Evolutionary conservation across 257 asterid species (phyloP), one percentile per base, ranked within the genome.

Genomic region (Mitragyna speciosa): DNA sequence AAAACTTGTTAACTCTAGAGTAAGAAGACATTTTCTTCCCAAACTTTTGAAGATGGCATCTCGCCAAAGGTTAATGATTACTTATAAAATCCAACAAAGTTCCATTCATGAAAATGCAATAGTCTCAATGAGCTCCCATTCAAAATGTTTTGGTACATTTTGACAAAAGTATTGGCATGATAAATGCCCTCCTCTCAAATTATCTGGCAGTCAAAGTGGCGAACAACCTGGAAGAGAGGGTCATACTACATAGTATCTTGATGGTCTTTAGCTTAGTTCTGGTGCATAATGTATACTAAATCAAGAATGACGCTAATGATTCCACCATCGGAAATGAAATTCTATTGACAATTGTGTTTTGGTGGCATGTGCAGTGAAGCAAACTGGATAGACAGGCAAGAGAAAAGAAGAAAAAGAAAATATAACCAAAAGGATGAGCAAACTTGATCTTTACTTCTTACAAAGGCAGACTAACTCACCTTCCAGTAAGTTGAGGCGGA

Each of bases 401-500:
- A 26, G 72, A 10, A 36, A 31, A 43, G 16, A 20, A 43, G 16
- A 10, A 63, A 5, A 12, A 28, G 26, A 73, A 52, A n/a, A 26
- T 0, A 11, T 12, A 20, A 76, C 56, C 28, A 45, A 36, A 59
- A 61, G 61, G 59, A 61, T 61, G 70, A 43, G 43, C 66, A 76
- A 28, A 30, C 58, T 9, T 43, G 58, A 43, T 26, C 49, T 28
- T 2, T 41, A 28, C 49, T 74, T 66, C 80, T 49, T 22, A 11
- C 49, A 17, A 39, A 28, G 39, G 31, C 17, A 39, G 16, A 54
- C 14, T 56, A 31, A 77, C 89, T 79, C 63, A 93, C 98, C 98
- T 89, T 82, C 97, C 98, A 5, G 89, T 76, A 49, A 94, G 91
- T 87, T 94, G 97, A 82, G 98, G 97, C 51, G 98, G 97, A 82